Percentiles rank a stretch among this genome's conserved stretches.
Conservation (phyloP, 192 early-diverging fungal genomes). For the Jimgerdemannia flammicorona region DNA sequence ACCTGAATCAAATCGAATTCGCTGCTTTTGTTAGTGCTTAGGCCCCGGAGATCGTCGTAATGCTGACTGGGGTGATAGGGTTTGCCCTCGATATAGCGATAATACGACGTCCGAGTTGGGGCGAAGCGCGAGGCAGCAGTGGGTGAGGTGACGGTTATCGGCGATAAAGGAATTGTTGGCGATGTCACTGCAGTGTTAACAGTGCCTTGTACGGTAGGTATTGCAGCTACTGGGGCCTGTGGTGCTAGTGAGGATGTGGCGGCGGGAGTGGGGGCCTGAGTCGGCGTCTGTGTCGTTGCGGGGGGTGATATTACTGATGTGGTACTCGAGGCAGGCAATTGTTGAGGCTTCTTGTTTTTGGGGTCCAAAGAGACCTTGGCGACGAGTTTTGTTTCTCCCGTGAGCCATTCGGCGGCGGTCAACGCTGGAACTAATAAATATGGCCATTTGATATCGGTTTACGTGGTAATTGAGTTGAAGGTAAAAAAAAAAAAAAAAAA, state of each 20-base stretch:
- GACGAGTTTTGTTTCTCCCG: slow-evolving; percentile 40
- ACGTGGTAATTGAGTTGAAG: too few species aligned
- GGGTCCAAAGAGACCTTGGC: slow-evolving; percentile 49
- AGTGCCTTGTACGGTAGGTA: not conserved
- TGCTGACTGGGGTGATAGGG: slow-evolving; percentile 56
- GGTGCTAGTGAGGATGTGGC: not conserved
- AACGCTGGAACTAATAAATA: slow-evolving; percentile 36
- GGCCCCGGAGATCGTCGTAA: slow-evolving; percentile 57
- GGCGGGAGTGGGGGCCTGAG: slow-evolving; percentile 2
- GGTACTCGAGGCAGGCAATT: slow-evolving; percentile 9
- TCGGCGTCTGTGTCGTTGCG: slow-evolving; percentile 2
- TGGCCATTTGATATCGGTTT: slow-evolving; percentile 2
- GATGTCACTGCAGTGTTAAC: not conserved
- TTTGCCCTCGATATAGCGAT: slow-evolving; percentile 58
- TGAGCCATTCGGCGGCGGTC: slow-evolving; percentile 57
- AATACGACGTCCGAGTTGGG: slow-evolving; percentile 33
- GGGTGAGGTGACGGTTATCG: slow-evolving; percentile 1
- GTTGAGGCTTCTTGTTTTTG: slow-evolving; percentile 25
- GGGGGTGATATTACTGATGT: not conserved
- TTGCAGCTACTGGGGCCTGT: not conserved
- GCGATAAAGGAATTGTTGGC: not conserved
- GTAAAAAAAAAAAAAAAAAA: not conserved
- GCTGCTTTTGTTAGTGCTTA: slow-evolving; percentile 48
- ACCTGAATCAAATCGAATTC: slow-evolving; percentile 60
- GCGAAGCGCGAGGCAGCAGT: slow-evolving; percentile 30